phyloP scores from a whole-genome alignment of 148 eudicot species.

The Rhododendron williamsianum region DNA sequence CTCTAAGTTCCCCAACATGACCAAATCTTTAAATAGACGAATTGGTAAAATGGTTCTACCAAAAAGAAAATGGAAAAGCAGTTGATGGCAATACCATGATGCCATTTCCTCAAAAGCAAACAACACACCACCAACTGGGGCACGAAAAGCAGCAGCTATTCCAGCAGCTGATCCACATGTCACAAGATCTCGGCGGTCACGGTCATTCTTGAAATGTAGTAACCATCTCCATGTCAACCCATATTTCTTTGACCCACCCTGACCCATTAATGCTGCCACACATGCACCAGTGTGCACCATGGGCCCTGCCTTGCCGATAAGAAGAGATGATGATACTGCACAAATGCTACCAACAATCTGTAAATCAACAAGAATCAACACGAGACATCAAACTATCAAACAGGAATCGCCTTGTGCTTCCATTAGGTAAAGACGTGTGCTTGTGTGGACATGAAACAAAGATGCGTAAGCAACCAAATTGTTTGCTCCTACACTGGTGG shows the following conservation, averaged over 20 bases:
- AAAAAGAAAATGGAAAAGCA: neutral
- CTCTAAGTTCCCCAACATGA: neutral
- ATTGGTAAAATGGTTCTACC: neutral
- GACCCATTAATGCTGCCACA: conserved; percentile 63
- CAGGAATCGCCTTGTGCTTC: neutral
- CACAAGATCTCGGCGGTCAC: conserved; percentile 88
- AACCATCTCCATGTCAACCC: conserved; percentile 81
- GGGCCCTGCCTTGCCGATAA: conserved; percentile 90
- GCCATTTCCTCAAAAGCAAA: conserved; percentile 99
- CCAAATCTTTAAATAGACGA: neutral
- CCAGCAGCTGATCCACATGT: conserved; percentile 95
- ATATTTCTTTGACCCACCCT: conserved; percentile 82
- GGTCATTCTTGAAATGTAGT: conserved; percentile 68
- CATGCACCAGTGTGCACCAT: conserved; percentile 88
- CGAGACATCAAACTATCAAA: neutral
- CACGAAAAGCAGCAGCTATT: conserved; percentile 93
- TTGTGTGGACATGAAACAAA: neutral
- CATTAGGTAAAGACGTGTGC: neutral
- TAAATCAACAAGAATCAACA: conserved; percentile 9
- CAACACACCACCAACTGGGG: conserved; percentile 93
- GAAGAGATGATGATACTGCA: conserved; percentile 83
- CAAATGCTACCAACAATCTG: conserved; percentile 84
- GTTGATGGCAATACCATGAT: conserved; percentile 56
- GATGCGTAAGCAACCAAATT: neutral
- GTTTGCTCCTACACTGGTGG: neutral